Conservation (phyloP, 225 moss, liverwort and hornwort species). For the Physcomitrium patens region DNA sequence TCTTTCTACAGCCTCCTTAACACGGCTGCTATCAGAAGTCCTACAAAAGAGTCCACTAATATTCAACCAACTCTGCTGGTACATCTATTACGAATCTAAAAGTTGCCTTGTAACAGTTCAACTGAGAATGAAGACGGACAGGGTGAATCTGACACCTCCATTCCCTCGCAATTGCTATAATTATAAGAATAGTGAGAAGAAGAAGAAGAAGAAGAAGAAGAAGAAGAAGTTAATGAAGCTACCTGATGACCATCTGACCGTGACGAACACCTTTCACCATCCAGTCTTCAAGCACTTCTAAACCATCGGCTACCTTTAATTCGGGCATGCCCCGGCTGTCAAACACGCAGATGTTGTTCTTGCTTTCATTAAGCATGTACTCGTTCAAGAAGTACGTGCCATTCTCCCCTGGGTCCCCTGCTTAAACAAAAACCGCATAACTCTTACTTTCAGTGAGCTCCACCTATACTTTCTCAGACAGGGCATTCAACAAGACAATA, state of each 20-base stretch:
- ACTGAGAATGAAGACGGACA: not conserved
- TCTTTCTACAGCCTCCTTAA: constrained; percentile 55
- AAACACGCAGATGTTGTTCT: constrained; percentile 60
- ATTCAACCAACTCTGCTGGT: constrained; percentile 5
- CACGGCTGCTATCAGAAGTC: constrained; percentile 54
- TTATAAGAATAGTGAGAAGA: not conserved
- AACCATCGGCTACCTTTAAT: constrained; percentile 52
- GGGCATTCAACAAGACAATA: not conserved
- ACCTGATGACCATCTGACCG: constrained; percentile 81
- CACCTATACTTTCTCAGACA: constrained; percentile 10
- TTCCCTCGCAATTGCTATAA: not conserved
- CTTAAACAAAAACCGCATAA: constrained; percentile 25
- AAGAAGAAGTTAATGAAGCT: constrained; percentile 6
- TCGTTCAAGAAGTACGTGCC: constrained; percentile 79
- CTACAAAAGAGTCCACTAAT: constrained; percentile 38
- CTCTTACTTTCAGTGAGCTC: not conserved
- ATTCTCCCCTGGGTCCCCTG: constrained; percentile 68
- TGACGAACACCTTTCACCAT: constrained; percentile 75
- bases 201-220: not conserved
- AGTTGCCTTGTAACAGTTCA: not conserved
- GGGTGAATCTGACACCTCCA: not conserved
- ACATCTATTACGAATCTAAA: not conserved
- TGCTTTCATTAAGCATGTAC: constrained; percentile 57
- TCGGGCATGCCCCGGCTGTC: constrained; percentile 77
- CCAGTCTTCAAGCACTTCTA: constrained; percentile 59